Percentiles rank a stretch among this genome's conserved stretches.
phyloP scores from a whole-genome alignment of 2,329 filamentous ascomycete genomes.

The Botrytis deweyae region DNA sequence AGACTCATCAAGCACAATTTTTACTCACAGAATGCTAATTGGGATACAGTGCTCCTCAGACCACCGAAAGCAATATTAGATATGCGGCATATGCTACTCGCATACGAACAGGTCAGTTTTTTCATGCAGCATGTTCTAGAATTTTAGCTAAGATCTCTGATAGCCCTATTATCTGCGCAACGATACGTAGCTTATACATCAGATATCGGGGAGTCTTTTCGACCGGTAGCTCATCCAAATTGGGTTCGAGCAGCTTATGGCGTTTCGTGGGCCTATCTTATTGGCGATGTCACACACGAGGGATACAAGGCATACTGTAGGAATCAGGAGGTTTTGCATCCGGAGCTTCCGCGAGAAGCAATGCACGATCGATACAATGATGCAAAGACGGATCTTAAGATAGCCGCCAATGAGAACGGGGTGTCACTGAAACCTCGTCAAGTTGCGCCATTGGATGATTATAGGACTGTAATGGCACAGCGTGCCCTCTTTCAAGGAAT shows the following conservation, averaged over 20 bases:
- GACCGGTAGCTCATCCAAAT: constrained; percentile 84
- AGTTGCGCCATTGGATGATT: constrained; percentile 81
- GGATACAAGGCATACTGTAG: constrained; percentile 92
- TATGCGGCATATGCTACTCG: constrained; percentile 92
- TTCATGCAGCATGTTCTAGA: background rate
- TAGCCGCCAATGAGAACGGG: constrained; percentile 22
- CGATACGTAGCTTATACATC: constrained; percentile 97
- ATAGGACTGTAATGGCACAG: constrained; percentile 85
- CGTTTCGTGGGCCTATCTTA: constrained; percentile 87
- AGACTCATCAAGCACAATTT: background rate
- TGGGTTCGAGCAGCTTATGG: constrained; percentile 82
- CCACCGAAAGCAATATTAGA: constrained; percentile 80
- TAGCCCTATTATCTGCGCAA: constrained; percentile 81
- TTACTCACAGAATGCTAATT: constrained; percentile 11
- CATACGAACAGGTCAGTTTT: constrained; percentile 59
- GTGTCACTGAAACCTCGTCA: constrained; percentile 41
- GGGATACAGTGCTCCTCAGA: constrained; percentile 62
- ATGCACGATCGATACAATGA: constrained; percentile 37
- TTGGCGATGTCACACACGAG: constrained; percentile 88
- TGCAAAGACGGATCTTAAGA: constrained; percentile 31
- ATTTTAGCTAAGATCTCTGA: background rate
- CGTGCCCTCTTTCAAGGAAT: constrained; percentile 85
- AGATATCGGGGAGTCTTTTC: constrained; percentile 94
- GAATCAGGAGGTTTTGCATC: constrained; percentile 75
- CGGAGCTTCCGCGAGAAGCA: constrained; percentile 52